Evolutionary conservation across 192 early-diverging fungal species (phyloP).

Genomic region (Dispira simplex): DNA sequence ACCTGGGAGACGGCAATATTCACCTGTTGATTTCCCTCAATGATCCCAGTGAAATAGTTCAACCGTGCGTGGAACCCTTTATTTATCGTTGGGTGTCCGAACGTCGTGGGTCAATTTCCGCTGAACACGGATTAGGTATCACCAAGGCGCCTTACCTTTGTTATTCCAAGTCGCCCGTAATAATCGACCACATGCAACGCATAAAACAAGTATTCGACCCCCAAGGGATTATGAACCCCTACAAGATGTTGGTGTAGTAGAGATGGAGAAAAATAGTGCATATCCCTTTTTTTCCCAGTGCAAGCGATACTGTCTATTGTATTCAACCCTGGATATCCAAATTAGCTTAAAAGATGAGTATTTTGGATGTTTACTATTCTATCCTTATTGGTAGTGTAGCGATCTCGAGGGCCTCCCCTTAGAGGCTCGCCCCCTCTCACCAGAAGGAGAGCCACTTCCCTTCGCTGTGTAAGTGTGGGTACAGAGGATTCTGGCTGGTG

Average conservation of each 20-base stretch:
- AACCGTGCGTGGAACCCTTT: slow-evolving; percentile 65
- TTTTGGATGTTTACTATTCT: too few relatives aligned
- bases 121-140: slow-evolving; percentile 82
- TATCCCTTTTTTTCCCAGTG: too few relatives aligned
- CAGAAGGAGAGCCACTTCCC: too few relatives aligned
- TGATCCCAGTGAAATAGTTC: slow-evolving; percentile 37
- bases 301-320: too few relatives aligned
- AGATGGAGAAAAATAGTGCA: too few relatives aligned
- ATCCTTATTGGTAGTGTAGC: too few relatives aligned
- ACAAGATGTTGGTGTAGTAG: slow-evolving; percentile 39
- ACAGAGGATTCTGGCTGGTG: too few relatives aligned
- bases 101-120: slow-evolving; percentile 53
- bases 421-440: too few relatives aligned
- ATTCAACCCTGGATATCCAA: too few relatives aligned
- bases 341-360: too few relatives aligned
- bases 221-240: slow-evolving; percentile 85
- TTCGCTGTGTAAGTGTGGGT: too few relatives aligned
- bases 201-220: slow-evolving; percentile 86
- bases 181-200: slow-evolving; percentile 73
- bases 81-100: slow-evolving; percentile 72
- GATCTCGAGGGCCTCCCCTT: too few relatives aligned
- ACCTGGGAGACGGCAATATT: slow-evolving; percentile 95
- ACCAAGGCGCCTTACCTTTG: slow-evolving; percentile 51
- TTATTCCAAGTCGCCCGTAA: slow-evolving; percentile 71
- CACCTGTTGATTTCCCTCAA: slow-evolving; percentile 76